Evolutionary conservation across 73 alveolate species (phyloP), one percentile per base, ranked within the genome.

Genomic region (Paramecium tetraurelia): DNA sequence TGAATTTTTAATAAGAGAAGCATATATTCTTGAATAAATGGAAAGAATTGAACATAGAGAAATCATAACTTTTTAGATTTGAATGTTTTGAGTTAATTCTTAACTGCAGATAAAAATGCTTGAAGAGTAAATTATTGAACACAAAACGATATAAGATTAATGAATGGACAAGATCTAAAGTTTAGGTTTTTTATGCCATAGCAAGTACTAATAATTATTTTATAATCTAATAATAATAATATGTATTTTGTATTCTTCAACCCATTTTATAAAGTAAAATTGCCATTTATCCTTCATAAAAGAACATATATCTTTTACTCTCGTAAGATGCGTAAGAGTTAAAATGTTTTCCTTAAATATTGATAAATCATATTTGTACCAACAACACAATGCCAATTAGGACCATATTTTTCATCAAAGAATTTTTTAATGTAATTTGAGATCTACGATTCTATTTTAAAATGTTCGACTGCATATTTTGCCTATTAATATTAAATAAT

Each of bases 221-320:
- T 80, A 16, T 46, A 57, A 76, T 41, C 12, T 44, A 12, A 80
- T 12, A 31, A 16, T 33, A 27, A 63, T 33, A 27, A 63, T 63
- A 33, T 31, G 27, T 27, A 63, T 53, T 18, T 12, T 27, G 24
- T 27, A 63, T 35, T 38, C 38, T 70, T 92, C 95, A 92, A 59
- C 95, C 95, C 87, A 75, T 77, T 92, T 96, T 98, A 95, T 96
- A 98, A 70, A 98, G 95, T 16, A 98, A 95, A 63, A 98, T 97
- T 21, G 99, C 99, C 93, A 97, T 94, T 94, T 97, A 97, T 46
- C 99, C 99, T 40, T 96, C 96, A 92, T 98, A 98, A 97, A 98
- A 98, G 97, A 96, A 98, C 57, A 98, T 95, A 97, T 96, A 98
- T 95, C 97, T 98, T 93, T 97, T 98, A 89, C 98, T 95, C 38